A percentile compares a stretch with the other conserved stretches of the same genome.
Evolutionary conservation across 495 filamentous ascomycete genomes (phyloP).

Genomic region (Lichenothelia convexa): DNA sequence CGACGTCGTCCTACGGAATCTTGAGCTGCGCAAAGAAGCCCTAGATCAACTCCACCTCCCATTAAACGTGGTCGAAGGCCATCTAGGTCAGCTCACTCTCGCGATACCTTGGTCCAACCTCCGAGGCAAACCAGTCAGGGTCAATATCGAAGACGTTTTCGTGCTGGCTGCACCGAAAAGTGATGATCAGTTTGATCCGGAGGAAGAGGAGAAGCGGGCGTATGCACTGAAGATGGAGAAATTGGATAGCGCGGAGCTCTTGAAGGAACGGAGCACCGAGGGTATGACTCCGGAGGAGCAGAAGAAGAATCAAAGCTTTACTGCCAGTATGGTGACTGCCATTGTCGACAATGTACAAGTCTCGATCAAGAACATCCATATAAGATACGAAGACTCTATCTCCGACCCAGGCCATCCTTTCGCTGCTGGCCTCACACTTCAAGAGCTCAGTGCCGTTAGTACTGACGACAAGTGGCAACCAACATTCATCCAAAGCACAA

Average conservation of each 20-base stretch:
- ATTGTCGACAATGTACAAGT: slow-evolving; percentile 97
- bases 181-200: slow-evolving; percentile 79
- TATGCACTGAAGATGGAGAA: slow-evolving; percentile 94
- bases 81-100: slow-evolving; percentile 75
- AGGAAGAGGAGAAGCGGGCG: slow-evolving; percentile 67
- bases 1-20: slow-evolving; percentile 79
- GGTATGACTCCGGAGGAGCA: slow-evolving; percentile 89
- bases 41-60: slow-evolving; percentile 91
- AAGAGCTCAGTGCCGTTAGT: slow-evolving; percentile 90
- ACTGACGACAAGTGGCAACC: slow-evolving; percentile 87
- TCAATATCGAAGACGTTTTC: slow-evolving; percentile 93
- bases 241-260: slow-evolving; percentile 79
- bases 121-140: slow-evolving; percentile 77
- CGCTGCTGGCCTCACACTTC: slow-evolving; percentile 72
- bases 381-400: slow-evolving; percentile 95
- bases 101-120: slow-evolving; percentile 94
- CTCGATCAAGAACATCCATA: slow-evolving; percentile 91
- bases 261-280: slow-evolving; percentile 80
- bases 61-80: slow-evolving; percentile 88
- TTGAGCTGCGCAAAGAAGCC: slow-evolving; percentile 83
- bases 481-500: slow-evolving; percentile 78
- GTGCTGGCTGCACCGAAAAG: slow-evolving; percentile 85
- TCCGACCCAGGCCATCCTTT: slow-evolving; percentile 91
- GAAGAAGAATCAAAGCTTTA: slow-evolving; percentile 91
- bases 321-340: slow-evolving; percentile 79